phyloP scores from a whole-genome alignment of 768 basidiomycete genomes.

The Tylopilus plumbeoviolaceoides region DNA sequence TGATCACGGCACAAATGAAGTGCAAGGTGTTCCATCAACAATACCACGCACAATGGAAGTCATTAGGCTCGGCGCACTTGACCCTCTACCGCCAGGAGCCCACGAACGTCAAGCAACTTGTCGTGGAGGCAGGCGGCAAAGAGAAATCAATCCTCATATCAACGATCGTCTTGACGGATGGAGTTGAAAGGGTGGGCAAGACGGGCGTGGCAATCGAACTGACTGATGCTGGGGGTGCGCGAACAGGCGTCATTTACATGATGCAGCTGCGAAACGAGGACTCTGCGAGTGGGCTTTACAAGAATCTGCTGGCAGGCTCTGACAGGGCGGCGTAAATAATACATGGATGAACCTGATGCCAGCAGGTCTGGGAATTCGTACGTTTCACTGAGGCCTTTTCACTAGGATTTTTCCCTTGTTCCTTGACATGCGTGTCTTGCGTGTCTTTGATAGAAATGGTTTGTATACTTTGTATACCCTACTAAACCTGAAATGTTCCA shows the following conservation, averaged over 20 bases:
- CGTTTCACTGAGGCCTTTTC: background rate
- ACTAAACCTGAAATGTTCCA: conserved; percentile 2
- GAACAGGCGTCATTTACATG: conserved; percentile 97
- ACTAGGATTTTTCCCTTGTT: background rate
- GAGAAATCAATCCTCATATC: conserved; percentile 80
- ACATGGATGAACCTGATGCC: background rate
- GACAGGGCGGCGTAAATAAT: conserved; percentile 49
- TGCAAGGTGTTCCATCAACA: conserved; percentile 98
- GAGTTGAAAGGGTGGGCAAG: conserved; percentile 97
- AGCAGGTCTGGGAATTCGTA: background rate
- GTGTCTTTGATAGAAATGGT: background rate
- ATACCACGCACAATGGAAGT: conserved; percentile 97
- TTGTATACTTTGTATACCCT: conserved; percentile 12
- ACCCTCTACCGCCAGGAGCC: conserved; percentile 84
- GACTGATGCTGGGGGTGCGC: conserved; percentile 75
- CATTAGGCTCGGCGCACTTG: conserved; percentile 81
- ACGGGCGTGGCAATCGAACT: conserved; percentile 97
- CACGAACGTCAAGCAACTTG: conserved; percentile 92
- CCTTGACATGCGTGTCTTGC: background rate
- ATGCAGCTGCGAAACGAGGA: conserved; percentile 90
- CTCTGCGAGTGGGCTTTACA: conserved; percentile 80
- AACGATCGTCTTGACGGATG: conserved; percentile 93
- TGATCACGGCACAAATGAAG: conserved; percentile 88
- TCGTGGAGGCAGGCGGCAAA: conserved; percentile 82
- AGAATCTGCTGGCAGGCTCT: conserved; percentile 82